Evolutionary conservation across 495 filamentous ascomycete genomes (phyloP), one percentile per base, ranked within the genome.

Genomic region (Hamigera avellanea): DNA sequence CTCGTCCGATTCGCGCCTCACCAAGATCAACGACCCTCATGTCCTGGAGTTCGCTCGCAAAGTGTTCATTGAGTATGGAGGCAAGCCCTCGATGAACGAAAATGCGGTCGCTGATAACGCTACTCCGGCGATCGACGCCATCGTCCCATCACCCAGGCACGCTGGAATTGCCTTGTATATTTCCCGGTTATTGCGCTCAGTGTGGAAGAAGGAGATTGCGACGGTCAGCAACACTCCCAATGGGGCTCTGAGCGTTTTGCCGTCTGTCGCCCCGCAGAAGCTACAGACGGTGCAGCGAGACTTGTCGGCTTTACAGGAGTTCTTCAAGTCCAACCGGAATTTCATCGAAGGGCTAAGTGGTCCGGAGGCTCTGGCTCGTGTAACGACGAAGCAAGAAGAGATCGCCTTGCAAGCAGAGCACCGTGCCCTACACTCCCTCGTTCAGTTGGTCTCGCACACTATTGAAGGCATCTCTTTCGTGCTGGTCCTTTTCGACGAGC

Each of bases 391-490:
- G 45, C 81, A 93, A 48, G 91, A 95, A 40, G 89, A 96, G 46
- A 72, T 89, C 13, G 81, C 85, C 2, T 64, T 89, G 18, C 89
- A 95, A 55, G 87, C 80, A 12, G 91, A 99, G 59, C 87, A 96
- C 53, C 84, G 88, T 43, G 89, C 88, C 3, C 64, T 99, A 38
- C 80, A 88, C 49, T 85, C 86, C 1, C 69, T 96, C 18, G 74
- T 87, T 30, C 73, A 81, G 30, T 60, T 96, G 9, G 81, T 94
- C 46, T 74, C 73, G 15, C 82, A 81, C 53, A 83, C 94, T 25
- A 84, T 93, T 18, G 93, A 99, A 52, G 91, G 93, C 8, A 93
- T 99, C 36, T 86, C 86, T 0, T 99, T 99, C 41, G 83, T 93
- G 7, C 66, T 85, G 21, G 89, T 94, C 42, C 67, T 99, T 0